Evolutionary conservation across 2,329 filamentous ascomycete species (phyloP).

Genomic region (Hymenoscyphus scutula): DNA sequence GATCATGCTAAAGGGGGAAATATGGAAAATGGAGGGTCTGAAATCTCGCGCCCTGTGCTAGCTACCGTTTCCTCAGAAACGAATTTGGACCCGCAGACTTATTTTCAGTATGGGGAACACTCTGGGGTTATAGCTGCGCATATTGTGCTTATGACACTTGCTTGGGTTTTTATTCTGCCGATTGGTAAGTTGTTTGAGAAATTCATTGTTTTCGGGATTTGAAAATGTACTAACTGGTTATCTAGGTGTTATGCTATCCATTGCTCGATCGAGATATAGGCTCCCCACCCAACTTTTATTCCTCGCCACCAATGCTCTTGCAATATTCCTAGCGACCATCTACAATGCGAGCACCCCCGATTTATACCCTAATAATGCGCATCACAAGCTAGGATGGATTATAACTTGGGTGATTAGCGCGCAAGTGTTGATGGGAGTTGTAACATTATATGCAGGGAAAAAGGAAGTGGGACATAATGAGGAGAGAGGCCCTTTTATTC

Average conservation of each 20-base stretch:
- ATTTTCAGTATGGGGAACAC: constrained; percentile 42
- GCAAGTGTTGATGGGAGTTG: constrained; percentile 60
- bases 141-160: constrained; percentile 64
- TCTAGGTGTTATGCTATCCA: constrained; percentile 70
- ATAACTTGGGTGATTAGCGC: constrained; percentile 68
- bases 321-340: constrained; percentile 61
- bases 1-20: constrained; percentile 35
- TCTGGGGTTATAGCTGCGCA: constrained; percentile 50
- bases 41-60: constrained; percentile 14
- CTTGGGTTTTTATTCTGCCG: constrained; percentile 69
- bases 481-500: constrained; percentile 60
- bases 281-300: constrained; percentile 69
- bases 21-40: constrained; percentile 28
- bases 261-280: constrained; percentile 73
- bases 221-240: constrained; percentile 6
- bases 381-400: constrained; percentile 85
- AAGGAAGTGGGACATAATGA: constrained; percentile 36
- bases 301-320: constrained; percentile 59
- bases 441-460: constrained; percentile 28
- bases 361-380: constrained; percentile 82
- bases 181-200: constrained; percentile 50
- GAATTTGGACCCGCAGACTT: constrained; percentile 37
- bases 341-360: constrained; percentile 84
- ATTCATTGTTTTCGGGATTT: not conserved
- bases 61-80: constrained; percentile 20